A percentile compares a stretch with the other conserved stretches of the same genome.
These are phyloP conservation scores for Tricholoma bakamatsutake DNA, from an alignment of 768 basidiomycete species.

Conservation along the genomic window DNA sequence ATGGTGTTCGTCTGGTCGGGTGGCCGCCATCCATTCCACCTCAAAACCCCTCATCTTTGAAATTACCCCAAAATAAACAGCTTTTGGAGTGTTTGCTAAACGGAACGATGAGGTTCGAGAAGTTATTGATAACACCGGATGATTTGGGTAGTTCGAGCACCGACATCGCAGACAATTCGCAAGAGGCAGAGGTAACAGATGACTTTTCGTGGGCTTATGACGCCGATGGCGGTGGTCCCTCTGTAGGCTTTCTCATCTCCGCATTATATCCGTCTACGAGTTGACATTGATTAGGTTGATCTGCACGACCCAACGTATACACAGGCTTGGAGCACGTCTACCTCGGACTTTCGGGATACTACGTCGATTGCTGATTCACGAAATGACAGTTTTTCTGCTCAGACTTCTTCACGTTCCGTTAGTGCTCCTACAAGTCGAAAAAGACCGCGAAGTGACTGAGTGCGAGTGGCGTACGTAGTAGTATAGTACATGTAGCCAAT, in stretches of 20 bases:
- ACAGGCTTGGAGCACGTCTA: background rate
- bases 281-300: conserved; percentile 4
- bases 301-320: background rate
- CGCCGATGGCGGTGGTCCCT: conserved; percentile 22
- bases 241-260: conserved; percentile 2
- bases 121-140: conserved; percentile 12
- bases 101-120: conserved; percentile 46
- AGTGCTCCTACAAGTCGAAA: conserved; percentile 19
- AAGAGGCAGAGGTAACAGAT: conserved; percentile 19
- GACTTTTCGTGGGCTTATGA: conserved; percentile 43
- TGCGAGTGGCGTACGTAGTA: conserved; percentile 13
- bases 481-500: background rate
- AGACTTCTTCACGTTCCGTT: background rate
- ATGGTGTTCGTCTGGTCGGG: conserved; percentile 55
- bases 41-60: conserved; percentile 58
- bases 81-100: conserved; percentile 44
- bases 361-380: background rate
- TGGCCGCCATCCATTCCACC: conserved; percentile 57
- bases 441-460: conserved; percentile 21
- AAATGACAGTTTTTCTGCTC: background rate
- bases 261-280: background rate
- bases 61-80: conserved; percentile 45
- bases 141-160: background rate
- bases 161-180: conserved; percentile 3
- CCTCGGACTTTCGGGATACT: background rate